Evolutionary conservation across 2,329 filamentous ascomycete genomes (phyloP).

Genomic region (Parasarocladium wereldwijsianum): DNA sequence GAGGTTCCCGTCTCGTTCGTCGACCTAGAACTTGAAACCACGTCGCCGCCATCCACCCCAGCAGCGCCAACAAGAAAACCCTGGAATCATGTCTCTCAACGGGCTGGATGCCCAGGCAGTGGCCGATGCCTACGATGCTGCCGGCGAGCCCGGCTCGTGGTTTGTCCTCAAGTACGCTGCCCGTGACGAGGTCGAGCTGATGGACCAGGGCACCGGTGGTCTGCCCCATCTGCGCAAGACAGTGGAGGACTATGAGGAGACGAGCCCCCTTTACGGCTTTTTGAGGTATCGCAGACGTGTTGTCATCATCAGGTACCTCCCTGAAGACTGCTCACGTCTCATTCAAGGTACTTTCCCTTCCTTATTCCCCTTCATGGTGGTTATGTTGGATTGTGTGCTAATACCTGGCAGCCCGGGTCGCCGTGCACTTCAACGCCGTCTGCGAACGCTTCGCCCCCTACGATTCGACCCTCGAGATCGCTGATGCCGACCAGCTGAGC

Average conservation of each 20-base stretch:
- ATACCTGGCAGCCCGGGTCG: constrained; percentile 68
- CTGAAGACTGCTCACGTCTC: constrained; percentile 77
- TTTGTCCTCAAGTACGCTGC: constrained; percentile 85
- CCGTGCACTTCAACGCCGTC: constrained; percentile 54
- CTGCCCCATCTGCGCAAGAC: constrained; percentile 69
- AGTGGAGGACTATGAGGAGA: constrained; percentile 66
- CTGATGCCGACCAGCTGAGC: constrained; percentile 61
- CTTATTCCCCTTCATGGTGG: constrained; percentile 3
- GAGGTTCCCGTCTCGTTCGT: too few relatives aligned
- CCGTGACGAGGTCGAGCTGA: constrained; percentile 73
- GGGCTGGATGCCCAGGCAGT: constrained; percentile 73
- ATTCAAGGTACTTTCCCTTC: constrained; percentile 59
- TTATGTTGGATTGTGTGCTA: constrained; percentile 1
- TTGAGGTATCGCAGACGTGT: constrained; percentile 80
- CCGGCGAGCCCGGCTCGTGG: constrained; percentile 87
- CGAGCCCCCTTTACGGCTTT: constrained; percentile 83
- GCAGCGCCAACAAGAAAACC: too few relatives aligned
- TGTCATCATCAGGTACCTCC: constrained; percentile 84
- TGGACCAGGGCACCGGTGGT: constrained; percentile 64
- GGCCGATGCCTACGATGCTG: constrained; percentile 71
- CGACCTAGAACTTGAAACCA: too few relatives aligned
- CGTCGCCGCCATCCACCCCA: too few relatives aligned
- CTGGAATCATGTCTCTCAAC: constrained; percentile 77
- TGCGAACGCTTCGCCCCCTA: constrained; percentile 68
- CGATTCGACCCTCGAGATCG: constrained; percentile 70